Evolutionary conservation across 2,329 filamentous ascomycete species (phyloP).

Genomic region (Kalaharituber pfeilii): DNA sequence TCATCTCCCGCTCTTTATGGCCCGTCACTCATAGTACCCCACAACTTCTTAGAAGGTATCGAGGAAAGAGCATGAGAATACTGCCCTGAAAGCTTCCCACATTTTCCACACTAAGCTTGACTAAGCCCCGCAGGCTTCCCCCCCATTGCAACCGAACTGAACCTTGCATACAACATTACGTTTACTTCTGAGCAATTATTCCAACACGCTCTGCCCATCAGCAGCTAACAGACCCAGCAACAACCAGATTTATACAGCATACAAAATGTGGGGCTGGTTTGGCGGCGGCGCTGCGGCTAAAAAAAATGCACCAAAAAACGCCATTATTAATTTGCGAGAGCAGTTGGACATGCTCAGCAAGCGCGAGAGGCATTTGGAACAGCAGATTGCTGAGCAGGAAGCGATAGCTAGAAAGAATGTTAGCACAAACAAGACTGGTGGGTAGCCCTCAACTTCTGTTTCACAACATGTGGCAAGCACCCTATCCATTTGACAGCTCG

Average conservation of each 20-base stretch:
- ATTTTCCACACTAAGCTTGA: background rate
- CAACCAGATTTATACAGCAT: background rate
- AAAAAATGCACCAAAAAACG: conserved; percentile 92
- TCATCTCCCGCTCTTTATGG: too few relatives aligned
- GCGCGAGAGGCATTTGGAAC: conserved; percentile 76
- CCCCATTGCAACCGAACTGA: background rate
- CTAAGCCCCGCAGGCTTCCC: background rate
- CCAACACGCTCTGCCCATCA: too few relatives aligned
- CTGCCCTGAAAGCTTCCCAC: too few relatives aligned
- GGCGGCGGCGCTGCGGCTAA: conserved; percentile 65
- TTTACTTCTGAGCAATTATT: too few relatives aligned
- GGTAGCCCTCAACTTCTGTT: conserved; percentile 23
- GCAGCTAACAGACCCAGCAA: too few relatives aligned
- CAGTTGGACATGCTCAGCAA: conserved; percentile 98
- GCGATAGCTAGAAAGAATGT: conserved; percentile 76
- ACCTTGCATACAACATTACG: too few relatives aligned
- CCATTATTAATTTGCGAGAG: conserved; percentile 69
- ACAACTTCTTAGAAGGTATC: too few relatives aligned
- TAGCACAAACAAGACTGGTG: conserved; percentile 78
- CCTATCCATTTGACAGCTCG: background rate
- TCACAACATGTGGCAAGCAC: background rate
- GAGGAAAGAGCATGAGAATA: background rate
- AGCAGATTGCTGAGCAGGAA: conserved; percentile 86
- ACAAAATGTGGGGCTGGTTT: conserved; percentile 65
- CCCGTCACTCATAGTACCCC: too few relatives aligned